These are phyloP conservation scores for Trichoderma semiorbis DNA, from an alignment of 2,329 filamentous ascomycete species.

Conservation along the genomic window DNA sequence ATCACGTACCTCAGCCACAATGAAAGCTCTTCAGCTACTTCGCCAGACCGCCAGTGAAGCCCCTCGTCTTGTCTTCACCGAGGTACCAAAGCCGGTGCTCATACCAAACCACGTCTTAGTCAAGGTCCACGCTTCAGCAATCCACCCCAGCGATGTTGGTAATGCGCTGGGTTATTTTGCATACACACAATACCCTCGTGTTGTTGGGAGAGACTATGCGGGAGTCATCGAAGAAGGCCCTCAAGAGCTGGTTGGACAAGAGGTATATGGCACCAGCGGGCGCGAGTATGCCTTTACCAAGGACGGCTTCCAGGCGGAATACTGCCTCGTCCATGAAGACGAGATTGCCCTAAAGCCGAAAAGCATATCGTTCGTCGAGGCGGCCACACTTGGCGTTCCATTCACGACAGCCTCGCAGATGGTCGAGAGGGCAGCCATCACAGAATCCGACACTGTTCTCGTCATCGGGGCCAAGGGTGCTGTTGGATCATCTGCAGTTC, in stretches of 20 bases:
- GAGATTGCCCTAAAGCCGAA: conserved; percentile 17
- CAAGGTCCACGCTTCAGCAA: conserved; percentile 16
- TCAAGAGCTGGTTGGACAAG: conserved; percentile 8
- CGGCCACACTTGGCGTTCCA: conserved; percentile 15
- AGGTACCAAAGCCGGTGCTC: conserved; percentile 12
- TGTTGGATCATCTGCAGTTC: conserved; percentile 3
- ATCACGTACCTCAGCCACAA: neutral
- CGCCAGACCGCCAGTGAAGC: conserved; percentile 1
- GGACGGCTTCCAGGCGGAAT: conserved; percentile 19
- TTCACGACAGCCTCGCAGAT: conserved; percentile 18
- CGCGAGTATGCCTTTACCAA: conserved; percentile 16
- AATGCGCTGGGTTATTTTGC: conserved; percentile 9
- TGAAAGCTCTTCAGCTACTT: conserved; percentile 7
- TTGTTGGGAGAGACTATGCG: conserved; percentile 17
- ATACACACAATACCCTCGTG: conserved; percentile 14
- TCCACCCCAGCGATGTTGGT: conserved; percentile 17
- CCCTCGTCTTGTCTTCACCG: neutral
- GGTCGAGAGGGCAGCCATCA: conserved; percentile 11
- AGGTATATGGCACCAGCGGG: conserved; percentile 18
- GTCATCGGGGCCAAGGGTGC: conserved; percentile 12
- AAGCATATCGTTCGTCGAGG: conserved; percentile 13
- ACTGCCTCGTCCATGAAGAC: conserved; percentile 6
- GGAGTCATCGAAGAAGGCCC: conserved; percentile 18
- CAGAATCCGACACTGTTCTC: conserved; percentile 7
- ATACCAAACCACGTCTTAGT: conserved; percentile 18